Conservation (phyloP, 495 filamentous ascomycete species). For the Talaromyces adpressus region DNA sequence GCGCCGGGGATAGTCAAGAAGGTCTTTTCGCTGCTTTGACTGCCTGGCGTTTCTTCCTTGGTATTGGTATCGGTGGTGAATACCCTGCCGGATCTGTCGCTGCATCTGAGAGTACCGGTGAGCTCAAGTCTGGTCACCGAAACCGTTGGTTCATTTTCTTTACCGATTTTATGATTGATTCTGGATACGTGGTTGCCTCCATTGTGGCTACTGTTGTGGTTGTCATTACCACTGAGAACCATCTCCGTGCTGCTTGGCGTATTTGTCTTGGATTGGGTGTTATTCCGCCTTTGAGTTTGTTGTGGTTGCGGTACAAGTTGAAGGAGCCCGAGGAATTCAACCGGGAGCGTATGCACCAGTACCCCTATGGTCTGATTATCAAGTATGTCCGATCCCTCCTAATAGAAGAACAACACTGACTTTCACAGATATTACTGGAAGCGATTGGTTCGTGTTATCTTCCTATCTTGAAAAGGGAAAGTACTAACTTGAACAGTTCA, state of each 20-base stretch:
- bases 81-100: conserved; percentile 87
- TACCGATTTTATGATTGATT: conserved; percentile 85
- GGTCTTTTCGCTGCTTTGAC: conserved; percentile 78
- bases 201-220: conserved; percentile 69
- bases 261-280: conserved; percentile 71
- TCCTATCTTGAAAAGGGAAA: conserved; percentile 8
- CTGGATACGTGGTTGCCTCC: conserved; percentile 67
- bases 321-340: conserved; percentile 81
- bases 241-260: conserved; percentile 69
- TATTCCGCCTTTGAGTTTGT: conserved; percentile 66
- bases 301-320: conserved; percentile 69
- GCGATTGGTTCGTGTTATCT: conserved; percentile 25
- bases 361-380: conserved; percentile 42
- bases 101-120: conserved; percentile 75
- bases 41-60: conserved; percentile 77
- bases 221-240: conserved; percentile 58
- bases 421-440: conserved; percentile 43
- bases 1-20: conserved; percentile 48
- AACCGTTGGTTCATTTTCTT: conserved; percentile 92
- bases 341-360: conserved; percentile 46
- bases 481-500: conserved; percentile 57
- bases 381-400: conserved; percentile 25
- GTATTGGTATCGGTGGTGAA: conserved; percentile 62
- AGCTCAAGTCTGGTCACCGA: conserved; percentile 69
- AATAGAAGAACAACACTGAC: not conserved